A percentile compares a stretch with the other conserved stretches of the same genome.
Conservation (phyloP, 345 rosid species). For the Brassica nigra region DNA sequence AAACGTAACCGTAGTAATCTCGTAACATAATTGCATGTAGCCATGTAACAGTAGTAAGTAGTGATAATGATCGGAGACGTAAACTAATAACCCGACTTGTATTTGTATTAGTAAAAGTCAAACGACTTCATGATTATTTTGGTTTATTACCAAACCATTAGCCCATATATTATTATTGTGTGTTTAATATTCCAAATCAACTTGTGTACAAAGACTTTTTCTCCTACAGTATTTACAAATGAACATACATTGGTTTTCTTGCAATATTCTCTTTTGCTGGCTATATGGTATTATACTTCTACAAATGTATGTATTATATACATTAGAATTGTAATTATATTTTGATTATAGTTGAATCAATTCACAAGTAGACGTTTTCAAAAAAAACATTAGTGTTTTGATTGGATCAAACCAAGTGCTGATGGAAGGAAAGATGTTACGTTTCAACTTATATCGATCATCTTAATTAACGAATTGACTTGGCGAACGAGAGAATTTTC, state of each 20-base stretch:
- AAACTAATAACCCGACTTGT: constrained; percentile 7
- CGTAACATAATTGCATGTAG: neutral
- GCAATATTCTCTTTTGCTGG: neutral
- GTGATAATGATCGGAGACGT: neutral
- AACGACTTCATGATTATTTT: neutral
- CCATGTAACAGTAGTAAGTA: neutral
- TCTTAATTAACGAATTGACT: neutral
- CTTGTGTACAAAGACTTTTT: neutral
- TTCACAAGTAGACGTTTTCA: constrained; percentile 12
- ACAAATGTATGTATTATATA: neutral
- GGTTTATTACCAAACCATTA: neutral
- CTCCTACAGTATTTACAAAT: constrained; percentile 4
- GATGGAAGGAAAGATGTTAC: constrained; percentile 31
- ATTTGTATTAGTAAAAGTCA: constrained; percentile 8
- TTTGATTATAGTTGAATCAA: constrained; percentile 7
- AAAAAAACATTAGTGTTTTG: constrained; percentile 7
- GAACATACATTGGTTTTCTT: neutral
- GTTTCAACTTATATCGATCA: constrained; percentile 13
- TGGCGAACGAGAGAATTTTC: neutral
- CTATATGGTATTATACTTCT: neutral
- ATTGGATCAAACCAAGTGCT: constrained; percentile 26
- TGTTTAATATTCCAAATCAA: constrained; percentile 3
- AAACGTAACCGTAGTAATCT: constrained; percentile 20
- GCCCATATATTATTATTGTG: constrained; percentile 4
- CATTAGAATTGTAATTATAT: neutral